Evolutionary conservation across 345 rosid genomes (phyloP), one percentile per base, ranked within the genome.

Genomic region (Eucalyptus sp.): DNA sequence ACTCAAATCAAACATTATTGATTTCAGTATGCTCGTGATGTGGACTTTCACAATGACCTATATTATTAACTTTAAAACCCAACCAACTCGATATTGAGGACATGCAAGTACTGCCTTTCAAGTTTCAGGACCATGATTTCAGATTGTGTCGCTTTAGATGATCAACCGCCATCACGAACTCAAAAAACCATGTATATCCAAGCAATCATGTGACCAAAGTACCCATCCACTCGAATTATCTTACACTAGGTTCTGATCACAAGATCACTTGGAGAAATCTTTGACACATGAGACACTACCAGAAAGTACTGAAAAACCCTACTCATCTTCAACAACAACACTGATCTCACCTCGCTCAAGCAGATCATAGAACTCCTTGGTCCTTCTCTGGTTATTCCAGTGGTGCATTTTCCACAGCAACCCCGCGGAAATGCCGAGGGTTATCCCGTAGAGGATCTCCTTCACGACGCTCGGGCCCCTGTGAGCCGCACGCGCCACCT

Each of bases 401-500:
- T 92, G 94, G 86, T 91, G 88, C 93, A 89, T 91, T 87, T 94
- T 94, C 93, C 94, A 94, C 15, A 92, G 52, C 16, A 88, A 54
- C 89, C 94, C 93, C 4, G 87, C 93, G 31, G 88, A n/a, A 18
- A 92, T 56, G 31, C 91, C 92, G 1, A 92, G 89, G 29, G 62
- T 60, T 14, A 92, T 87, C 56, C 94, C 93, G 25, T 88, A 86
- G 41, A 92, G 2, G 24, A 92, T 92, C 88, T 92, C 93, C 68
- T 92, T 93, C 37, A 89, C 10, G 18, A 92, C 88, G 81, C 94
- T 93, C 44, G 93, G 94, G n/a, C 93, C 92, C 13, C 25, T 88
- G 88, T 86, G 89, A 22, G 71, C 87, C 15, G 92, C 92, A 62
- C 89, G 91, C 27, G 88, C 92, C 41, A 91, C 86, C 89, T 88